These are phyloP conservation scores for Carex myosuroides DNA, from an alignment of 176 grass and related monocot species.

Conservation along the genomic window DNA sequence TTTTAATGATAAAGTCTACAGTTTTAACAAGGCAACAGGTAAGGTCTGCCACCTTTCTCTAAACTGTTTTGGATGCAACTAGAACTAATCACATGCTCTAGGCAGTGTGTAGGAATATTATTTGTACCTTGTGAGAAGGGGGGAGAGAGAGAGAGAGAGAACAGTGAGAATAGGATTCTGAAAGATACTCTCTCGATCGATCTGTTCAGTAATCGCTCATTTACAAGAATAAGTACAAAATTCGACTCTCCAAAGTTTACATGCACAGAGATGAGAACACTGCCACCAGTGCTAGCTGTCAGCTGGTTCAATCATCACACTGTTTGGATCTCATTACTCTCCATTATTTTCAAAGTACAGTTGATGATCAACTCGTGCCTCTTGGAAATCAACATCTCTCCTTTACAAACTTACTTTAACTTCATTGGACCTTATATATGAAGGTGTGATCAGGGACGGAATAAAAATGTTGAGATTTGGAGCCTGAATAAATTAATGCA, in stretches of 20 bases:
- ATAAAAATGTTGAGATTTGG: too few relatives aligned
- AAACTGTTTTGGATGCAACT: constrained; percentile 3
- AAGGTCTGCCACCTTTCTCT: background rate
- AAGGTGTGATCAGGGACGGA: background rate
- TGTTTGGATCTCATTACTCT: background rate
- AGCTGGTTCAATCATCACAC: background rate
- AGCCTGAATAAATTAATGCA: too few relatives aligned
- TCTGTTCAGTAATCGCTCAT: background rate
- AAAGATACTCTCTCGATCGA: constrained; percentile 6
- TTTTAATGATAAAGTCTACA: background rate
- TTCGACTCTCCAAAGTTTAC: background rate
- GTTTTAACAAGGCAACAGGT: background rate
- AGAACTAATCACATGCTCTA: constrained; percentile 19
- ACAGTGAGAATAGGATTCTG: background rate
- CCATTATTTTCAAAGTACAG: background rate
- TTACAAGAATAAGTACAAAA: constrained; percentile 1
- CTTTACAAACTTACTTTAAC: background rate
- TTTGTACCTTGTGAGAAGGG: background rate
- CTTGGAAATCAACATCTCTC: background rate
- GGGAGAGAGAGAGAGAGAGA: background rate
- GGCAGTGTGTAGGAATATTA: constrained; percentile 10
- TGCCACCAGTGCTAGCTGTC: background rate
- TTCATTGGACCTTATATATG: background rate
- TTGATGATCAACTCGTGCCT: background rate
- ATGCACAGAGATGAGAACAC: background rate